Percentiles rank a stretch among this genome's conserved stretches.
phyloP scores from a whole-genome alignment of 1,284 basidiomycete genomes.

The Coniferiporia weirii region DNA sequence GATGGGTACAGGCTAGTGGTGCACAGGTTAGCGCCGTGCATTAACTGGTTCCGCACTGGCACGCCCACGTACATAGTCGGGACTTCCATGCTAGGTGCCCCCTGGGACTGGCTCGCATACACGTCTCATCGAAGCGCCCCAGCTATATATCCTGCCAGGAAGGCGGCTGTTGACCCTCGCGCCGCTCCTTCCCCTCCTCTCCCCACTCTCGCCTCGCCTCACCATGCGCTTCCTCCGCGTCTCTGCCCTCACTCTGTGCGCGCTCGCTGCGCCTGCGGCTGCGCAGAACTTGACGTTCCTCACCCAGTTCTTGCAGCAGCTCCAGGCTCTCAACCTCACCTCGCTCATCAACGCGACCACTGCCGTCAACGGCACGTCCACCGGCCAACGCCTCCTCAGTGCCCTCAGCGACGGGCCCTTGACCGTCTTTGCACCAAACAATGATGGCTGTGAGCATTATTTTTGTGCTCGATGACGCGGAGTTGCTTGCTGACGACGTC shows the following conservation, averaged over 20 bases:
- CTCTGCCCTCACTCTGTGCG: conserved; percentile 18
- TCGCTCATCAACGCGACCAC: conserved; percentile 31
- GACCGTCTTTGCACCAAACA: conserved; percentile 45
- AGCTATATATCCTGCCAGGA: no score
- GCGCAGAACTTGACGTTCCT: conserved; percentile 30
- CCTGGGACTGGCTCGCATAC: no score
- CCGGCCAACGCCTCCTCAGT: conserved; percentile 40
- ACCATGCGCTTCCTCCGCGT: conserved; percentile 18
- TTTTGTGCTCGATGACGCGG: neutral
- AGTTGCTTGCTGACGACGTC: neutral
- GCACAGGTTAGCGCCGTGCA: no score
- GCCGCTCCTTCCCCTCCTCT: no score
- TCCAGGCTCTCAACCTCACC: conserved; percentile 35
- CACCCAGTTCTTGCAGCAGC: conserved; percentile 29
- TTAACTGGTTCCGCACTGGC: no score
- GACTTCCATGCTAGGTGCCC: no score
- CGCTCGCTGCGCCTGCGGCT: conserved; percentile 22
- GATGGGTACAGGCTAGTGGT: no score
- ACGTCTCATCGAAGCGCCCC: no score
- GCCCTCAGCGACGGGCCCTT: conserved; percentile 33
- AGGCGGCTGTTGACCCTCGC: no score
- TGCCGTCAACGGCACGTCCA: conserved; percentile 36
- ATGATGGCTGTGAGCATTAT: conserved; percentile 38
- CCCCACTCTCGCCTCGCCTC: neutral
- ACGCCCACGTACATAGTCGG: no score